Evolutionary conservation across 1,284 basidiomycete genomes (phyloP), one percentile per base, ranked within the genome.

Genomic region (Leccinum angustisporum): DNA sequence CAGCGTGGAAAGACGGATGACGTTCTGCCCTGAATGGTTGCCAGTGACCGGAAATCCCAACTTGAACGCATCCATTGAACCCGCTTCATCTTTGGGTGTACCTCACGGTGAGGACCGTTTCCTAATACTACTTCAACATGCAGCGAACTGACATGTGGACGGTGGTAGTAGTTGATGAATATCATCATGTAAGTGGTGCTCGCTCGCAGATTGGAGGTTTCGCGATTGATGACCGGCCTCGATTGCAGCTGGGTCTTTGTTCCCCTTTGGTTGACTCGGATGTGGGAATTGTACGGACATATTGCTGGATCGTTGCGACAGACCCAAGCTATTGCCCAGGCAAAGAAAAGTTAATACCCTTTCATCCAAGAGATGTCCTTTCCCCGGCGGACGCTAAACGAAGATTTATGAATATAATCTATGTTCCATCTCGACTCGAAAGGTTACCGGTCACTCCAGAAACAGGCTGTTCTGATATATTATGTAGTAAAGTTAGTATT

Each of bases 21-120:
- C 90, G 3, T 92, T 92, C 76, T 87, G 85, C 69, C 91, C 91
- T 1, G 90, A 93, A 74, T 94, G 92, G 92, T 76, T 21, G 21
- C 21, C 21, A 21, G 21, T 94, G 60, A 87, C 83, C 1, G 91
- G 89, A 36, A 90, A 85, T 66, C 84, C 86, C 1, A 88, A 82
- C 68, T 75, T 94, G 61, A 81, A 89, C 68, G 90, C 85, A 0
- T 87, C 86, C 1, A 21, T 21, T 21, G 21, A 90, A 92, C 67
- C 75, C 79, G 52, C 76, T 86, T 52, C 77, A 82, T 66, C 74
- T 86, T 60, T 83, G 82, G 86, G 79, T 85, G 54, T 83, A 86
- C 72, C 78, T 85, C 52, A 65, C 80, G 64, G 81, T 83, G 51
- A 66, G 65, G 80, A 75, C 21, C 56, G 27, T 51, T 66, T 60